Conservation (phyloP, 345 rosid species). For the Gossypium longicalyx region DNA sequence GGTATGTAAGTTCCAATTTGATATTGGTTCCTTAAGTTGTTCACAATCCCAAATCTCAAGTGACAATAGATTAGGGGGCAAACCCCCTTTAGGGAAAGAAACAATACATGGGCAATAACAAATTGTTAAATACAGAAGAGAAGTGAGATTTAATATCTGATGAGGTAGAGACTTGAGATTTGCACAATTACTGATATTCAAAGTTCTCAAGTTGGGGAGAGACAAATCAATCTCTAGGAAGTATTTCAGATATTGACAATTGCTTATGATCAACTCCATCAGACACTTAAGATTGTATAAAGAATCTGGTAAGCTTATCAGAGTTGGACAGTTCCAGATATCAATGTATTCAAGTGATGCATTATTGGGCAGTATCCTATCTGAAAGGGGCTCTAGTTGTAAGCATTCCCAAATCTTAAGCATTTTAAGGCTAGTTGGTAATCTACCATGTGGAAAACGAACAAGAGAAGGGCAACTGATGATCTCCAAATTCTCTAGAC, state of each 20-base stretch:
- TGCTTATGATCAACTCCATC: background rate
- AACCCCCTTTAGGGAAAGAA: slow-evolving; percentile 16
- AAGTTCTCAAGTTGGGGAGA: slow-evolving; percentile 9
- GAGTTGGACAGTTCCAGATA: background rate
- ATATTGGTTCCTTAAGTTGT: slow-evolving; percentile 5
- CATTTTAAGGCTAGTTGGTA: slow-evolving; percentile 10
- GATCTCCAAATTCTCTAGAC: slow-evolving; percentile 19
- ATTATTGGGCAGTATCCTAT: slow-evolving; percentile 11
- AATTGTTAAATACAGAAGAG: slow-evolving; percentile 4
- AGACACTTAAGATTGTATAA: slow-evolving; percentile 9
- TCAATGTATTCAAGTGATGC: slow-evolving; percentile 11
- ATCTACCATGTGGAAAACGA: slow-evolving; percentile 10
- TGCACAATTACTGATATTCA: background rate
- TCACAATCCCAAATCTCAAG: slow-evolving; percentile 16
- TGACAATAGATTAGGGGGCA: slow-evolving; percentile 18
- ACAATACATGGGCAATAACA: slow-evolving; percentile 9
- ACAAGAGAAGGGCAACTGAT: slow-evolving; percentile 20
- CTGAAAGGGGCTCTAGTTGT: slow-evolving; percentile 8
- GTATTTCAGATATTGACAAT: slow-evolving; percentile 9
- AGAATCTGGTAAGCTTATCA: background rate
- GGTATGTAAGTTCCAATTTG: slow-evolving; percentile 20
- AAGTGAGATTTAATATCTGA: background rate
- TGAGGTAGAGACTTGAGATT: slow-evolving; percentile 14
- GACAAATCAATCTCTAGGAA: slow-evolving; percentile 20
- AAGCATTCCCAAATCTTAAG: slow-evolving; percentile 12